Evolutionary conservation across 1,284 basidiomycete species (phyloP), one percentile per base, ranked within the genome.

Genomic region (Fomitiporia mediterranea): DNA sequence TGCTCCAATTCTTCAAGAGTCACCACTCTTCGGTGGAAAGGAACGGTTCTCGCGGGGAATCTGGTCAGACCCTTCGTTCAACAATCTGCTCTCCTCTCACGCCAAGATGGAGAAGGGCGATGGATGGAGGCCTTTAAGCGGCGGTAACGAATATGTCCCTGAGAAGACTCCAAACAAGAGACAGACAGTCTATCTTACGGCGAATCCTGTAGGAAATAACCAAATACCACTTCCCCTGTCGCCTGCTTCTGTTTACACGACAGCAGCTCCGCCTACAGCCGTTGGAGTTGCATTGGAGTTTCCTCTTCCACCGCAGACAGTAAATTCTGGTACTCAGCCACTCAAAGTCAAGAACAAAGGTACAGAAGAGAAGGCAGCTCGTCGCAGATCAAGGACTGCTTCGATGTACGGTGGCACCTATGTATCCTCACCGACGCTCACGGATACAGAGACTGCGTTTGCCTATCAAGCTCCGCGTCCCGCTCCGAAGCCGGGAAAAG

Each of bases 1-100:
- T 32, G 72, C 84, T n/a, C 87, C 86, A 0, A 84, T 87, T 48
- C 71, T 85, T 15, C 76, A 78, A 48, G 79, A 86, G 51, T 88
- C 87, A 1, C 84, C 84, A 15, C 70, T 89, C 38, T 89, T 89
- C 64, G 87, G 86, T 15, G 86, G 87, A 2, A 81, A 83, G 62
- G 86, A 89, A 65, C 70, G 79, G 25, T 70, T 77, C 38, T 87
- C 86, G 1, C 69, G 73, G 17, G 69, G 74, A 25, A 30, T 60
- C 7, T 60, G 58, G 58, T 27, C 54, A 44, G 54, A 56, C 32
- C 58, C 54, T 23, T 60, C 58, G 4, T 60, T 56, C 34, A 46
- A 43, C 9, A 56, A 56, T n/a, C 30, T 56, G n/a, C 70, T 74
- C 59, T 74, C 72, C 11, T 62, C 60, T 35, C 63, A 61, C 27